Evolutionary conservation across 768 basidiomycete genomes (phyloP), one percentile per base, ranked within the genome.

Genomic region (Auriscalpium vulgare): DNA sequence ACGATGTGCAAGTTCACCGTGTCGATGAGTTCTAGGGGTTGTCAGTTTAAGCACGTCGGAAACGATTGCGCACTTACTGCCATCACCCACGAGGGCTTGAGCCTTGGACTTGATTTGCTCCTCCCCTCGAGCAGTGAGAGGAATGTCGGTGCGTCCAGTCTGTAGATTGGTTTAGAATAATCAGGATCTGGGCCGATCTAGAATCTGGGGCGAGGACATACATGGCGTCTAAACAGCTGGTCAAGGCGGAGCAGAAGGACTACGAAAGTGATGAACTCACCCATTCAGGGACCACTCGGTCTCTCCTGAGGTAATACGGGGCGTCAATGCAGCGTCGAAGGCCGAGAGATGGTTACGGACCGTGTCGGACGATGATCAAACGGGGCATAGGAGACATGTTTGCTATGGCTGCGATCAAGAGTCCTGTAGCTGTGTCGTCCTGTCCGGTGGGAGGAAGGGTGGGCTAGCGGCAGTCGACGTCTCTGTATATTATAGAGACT

Each of bases 241-340:
- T 59, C 38, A 58, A 51, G 53, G 53, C 56, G 63, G 37, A 51
- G 40, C 45, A 34, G 59, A 52, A 46, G 21, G n/a, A 19, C 21
- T 19, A 43, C 17, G 14, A 10, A 44, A 51, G 29, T 38, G n/a
- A 19, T 19, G 29, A 29, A 70, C 81, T 68, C 55, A 85, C 82
- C 92, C 93, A 63, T 88, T 93, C 46, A 87, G 65, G 16, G 90
- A 91, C 93, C 94, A 97, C 68, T 95, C 94, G 1, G 95, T 97
- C 74, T 97, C 88, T 36, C 92, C 89, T 91, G 47, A 17, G 29
- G 37, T 19, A 50, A 50, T 2, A 16, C n/a, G 16, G 6, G 29
- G 23, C 29, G 37, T 54, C 2, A 51, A 10, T 35, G 37, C 45
- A 38, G 23, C 35, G 47, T 43, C 23, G 21, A 46, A 16, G n/a